A percentile compares a stretch with the other conserved stretches of the same genome.
phyloP scores from a whole-genome alignment of 1,284 basidiomycete species.

The Boletus sp. region DNA sequence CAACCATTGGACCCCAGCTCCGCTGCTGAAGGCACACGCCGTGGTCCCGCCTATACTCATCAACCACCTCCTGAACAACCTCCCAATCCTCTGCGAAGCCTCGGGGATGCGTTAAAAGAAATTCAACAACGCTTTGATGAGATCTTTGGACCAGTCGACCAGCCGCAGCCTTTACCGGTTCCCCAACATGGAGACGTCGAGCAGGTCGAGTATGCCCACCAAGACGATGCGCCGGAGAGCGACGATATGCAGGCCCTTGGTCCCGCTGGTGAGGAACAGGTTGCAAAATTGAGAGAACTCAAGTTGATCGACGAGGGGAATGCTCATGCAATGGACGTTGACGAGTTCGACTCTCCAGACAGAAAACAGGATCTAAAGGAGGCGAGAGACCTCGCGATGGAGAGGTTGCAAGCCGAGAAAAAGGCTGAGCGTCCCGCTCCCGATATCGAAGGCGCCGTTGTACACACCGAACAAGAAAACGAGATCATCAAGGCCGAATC shows the following conservation, averaged over 20 bases:
- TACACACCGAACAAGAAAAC: constrained; percentile 34
- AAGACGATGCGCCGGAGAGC: constrained; percentile 52
- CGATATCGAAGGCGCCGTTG: constrained; percentile 47
- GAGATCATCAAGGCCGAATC: constrained; percentile 15
- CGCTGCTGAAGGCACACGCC: constrained; percentile 40
- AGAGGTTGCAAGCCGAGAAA: constrained; percentile 30
- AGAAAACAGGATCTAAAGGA: constrained; percentile 26
- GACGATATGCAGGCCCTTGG: constrained; percentile 89
- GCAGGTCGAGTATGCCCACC: constrained; percentile 78
- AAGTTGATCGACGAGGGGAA: constrained; percentile 64
- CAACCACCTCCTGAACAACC: constrained; percentile 33
- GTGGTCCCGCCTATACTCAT: constrained; percentile 43
- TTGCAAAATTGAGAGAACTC: constrained; percentile 78
- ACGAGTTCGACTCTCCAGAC: constrained; percentile 27
- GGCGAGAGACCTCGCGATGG: constrained; percentile 28
- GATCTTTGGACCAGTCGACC: constrained; percentile 59
- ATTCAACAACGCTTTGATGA: constrained; percentile 83
- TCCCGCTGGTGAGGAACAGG: constrained; percentile 79
- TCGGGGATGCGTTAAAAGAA: constrained; percentile 85
- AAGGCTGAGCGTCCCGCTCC: constrained; percentile 33
- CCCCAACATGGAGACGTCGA: constrained; percentile 30
- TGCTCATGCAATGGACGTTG: constrained; percentile 47
- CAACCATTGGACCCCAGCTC: constrained; percentile 31
- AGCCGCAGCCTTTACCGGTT: constrained; percentile 16
- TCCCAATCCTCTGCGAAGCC: constrained; percentile 70